A percentile compares a stretch with the other conserved stretches of the same genome.
These are phyloP conservation scores for Poa annua DNA, from an alignment of 176 grass and related monocot species.

Conservation along the genomic window DNA sequence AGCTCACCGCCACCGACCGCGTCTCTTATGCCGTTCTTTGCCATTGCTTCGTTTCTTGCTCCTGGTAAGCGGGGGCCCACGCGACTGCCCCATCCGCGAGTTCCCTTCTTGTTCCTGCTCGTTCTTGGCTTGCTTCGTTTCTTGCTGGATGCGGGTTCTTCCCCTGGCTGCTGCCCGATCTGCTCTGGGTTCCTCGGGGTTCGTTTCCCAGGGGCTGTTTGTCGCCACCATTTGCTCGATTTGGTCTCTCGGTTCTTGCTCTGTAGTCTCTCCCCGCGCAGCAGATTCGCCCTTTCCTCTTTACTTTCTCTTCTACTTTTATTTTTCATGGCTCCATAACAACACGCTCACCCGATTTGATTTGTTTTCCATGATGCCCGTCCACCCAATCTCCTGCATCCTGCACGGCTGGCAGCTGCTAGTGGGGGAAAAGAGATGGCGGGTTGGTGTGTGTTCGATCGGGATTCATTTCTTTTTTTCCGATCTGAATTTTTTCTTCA, in stretches of 20 bases:
- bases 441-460: too few relatives aligned
- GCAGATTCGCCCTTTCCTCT: conserved; percentile 31
- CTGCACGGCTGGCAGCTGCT: too few relatives aligned
- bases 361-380: too few relatives aligned
- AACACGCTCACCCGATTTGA: too few relatives aligned
- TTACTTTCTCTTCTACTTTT: not conserved
- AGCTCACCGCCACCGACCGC: conserved; percentile 17
- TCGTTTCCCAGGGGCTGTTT: not conserved
- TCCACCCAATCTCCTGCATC: too few relatives aligned
- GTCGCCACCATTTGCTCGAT: conserved; percentile 39
- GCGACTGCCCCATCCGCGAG: not conserved
- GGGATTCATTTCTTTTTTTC: too few relatives aligned
- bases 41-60: conserved; percentile 23
- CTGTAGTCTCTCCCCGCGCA: not conserved
- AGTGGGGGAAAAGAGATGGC: too few relatives aligned
- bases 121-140: not conserved
- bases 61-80: conserved; percentile 34
- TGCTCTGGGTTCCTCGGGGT: conserved; percentile 16
- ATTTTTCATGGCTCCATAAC: not conserved
- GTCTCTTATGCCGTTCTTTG: not conserved
- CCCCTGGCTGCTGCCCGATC: conserved; percentile 27
- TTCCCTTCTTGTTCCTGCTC: not conserved
- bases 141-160: conserved; percentile 3
- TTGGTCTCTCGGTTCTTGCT: not conserved
- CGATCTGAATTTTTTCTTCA: too few relatives aligned